Evolutionary conservation across 2,329 filamentous ascomycete species (phyloP), one percentile per base, ranked within the genome.

Genomic region (Colletotrichum sp.): DNA sequence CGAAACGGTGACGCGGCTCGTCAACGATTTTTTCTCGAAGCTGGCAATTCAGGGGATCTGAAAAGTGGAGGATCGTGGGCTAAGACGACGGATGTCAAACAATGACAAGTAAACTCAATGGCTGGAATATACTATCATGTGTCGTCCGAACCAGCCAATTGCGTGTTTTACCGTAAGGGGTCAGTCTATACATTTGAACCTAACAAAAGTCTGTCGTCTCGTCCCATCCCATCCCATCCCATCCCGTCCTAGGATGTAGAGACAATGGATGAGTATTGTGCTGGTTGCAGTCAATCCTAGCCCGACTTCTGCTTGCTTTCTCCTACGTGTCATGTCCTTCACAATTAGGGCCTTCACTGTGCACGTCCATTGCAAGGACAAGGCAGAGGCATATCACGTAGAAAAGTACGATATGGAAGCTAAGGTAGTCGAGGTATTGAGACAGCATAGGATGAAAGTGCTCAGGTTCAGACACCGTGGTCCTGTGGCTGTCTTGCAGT

Each of bases 21-120:
- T 88, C 70, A 86, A 91, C 52, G 86, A 88, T 65, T 88, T 85
- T 78, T 91, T 87, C 59, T 55, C 57, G 16, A 34, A 21, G 14
- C 32, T 74, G 32, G n/a, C 5, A 28, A 21, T 52, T 52, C n/a
- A 52, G n/a, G n/a, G n/a, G 12, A 52, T 52, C 43, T 52, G n/a
- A 52, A 52, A 52, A 21, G 43, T 52, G 12, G 43, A 52, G 43
- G n/a, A 52, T 12, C n/a, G 43, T 52, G 43, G 12, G 43, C 43
- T 52, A 52, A 21, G 43, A 52, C 18, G 43, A 52, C 21, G 6
- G 43, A 52, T 52, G 43, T 21, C 43, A 21, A 52, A 52, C 9
- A n/a, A 21, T 52, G 43, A 52, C 43, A 13, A 52, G 43, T 21
- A 52, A 52, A 52, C 43, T 52, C 43, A 52, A 52, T 52, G n/a